A percentile compares a stretch with the other conserved stretches of the same genome.
phyloP scores from a whole-genome alignment of 2,329 filamentous ascomycete genomes.

The Metarhizium brunneum region DNA sequence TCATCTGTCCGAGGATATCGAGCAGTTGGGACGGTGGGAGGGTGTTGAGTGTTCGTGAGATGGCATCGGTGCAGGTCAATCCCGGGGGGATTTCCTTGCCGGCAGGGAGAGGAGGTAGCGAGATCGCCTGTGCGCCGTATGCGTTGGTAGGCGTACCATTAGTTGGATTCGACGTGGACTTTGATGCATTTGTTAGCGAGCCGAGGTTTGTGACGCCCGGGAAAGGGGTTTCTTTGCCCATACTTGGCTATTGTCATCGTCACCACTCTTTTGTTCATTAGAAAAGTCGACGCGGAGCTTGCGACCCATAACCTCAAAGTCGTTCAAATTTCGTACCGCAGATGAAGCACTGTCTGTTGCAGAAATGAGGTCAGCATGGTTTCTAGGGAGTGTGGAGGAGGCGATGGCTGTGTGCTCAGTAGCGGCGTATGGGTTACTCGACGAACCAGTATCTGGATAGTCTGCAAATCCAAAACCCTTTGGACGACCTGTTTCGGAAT shows the following conservation, averaged over 20 bases:
- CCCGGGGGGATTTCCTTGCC: slow-evolving; percentile 78
- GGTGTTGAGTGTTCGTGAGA: slow-evolving; percentile 81
- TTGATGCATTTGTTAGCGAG: background rate
- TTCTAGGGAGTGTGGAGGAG: background rate
- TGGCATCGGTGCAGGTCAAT: slow-evolving; percentile 78
- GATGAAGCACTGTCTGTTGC: slow-evolving; percentile 69
- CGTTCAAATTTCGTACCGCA: slow-evolving; percentile 90
- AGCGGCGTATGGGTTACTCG: background rate
- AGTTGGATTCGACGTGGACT: slow-evolving; percentile 16
- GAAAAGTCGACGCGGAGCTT: slow-evolving; percentile 94
- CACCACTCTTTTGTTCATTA: slow-evolving; percentile 74
- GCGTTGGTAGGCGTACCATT: slow-evolving; percentile 22
- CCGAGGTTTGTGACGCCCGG: background rate
- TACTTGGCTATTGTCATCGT: slow-evolving; percentile 33
- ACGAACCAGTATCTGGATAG: slow-evolving; percentile 76
- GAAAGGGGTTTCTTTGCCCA: background rate
- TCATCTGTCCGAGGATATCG: slow-evolving; percentile 92
- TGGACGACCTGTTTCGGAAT: slow-evolving; percentile 86
- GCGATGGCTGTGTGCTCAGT: background rate
- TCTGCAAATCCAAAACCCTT: slow-evolving; percentile 97
- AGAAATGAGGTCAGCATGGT: background rate
- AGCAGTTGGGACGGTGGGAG: slow-evolving; percentile 83
- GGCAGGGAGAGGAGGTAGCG: slow-evolving; percentile 71
- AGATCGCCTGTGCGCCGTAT: slow-evolving; percentile 31
- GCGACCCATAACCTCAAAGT: slow-evolving; percentile 88